Evolutionary conservation across 345 rosid species (phyloP).

Genomic region (Eucalyptus regnans): DNA sequence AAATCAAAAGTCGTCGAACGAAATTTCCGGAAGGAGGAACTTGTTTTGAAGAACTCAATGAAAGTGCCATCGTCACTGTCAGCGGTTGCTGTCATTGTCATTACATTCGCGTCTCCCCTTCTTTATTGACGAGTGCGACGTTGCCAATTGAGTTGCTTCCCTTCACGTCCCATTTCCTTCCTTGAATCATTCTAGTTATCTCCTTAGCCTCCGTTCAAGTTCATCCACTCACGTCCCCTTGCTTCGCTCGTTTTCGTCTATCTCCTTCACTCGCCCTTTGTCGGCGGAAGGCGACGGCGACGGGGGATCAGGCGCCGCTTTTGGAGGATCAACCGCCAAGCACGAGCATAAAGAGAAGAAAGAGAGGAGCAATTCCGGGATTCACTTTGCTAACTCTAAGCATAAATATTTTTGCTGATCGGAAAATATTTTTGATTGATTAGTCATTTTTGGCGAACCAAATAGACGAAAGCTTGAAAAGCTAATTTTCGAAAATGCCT

Average conservation of each 20-base stretch:
- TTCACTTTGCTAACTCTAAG: not conserved
- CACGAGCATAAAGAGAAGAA: no score
- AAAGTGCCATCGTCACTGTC: fast-evolving
- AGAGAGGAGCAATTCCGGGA: not conserved
- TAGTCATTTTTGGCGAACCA: not conserved
- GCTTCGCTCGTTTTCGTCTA: not conserved
- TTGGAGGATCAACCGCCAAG: no score
- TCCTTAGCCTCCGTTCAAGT: not conserved
- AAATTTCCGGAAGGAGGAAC: not conserved
- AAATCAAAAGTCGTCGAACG: not conserved
- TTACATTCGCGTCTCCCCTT: not conserved
- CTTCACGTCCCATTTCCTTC: not conserved
- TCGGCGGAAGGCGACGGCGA: no score
- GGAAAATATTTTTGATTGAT: not conserved
- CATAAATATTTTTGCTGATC: not conserved
- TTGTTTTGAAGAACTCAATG: not conserved
- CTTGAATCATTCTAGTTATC: not conserved
- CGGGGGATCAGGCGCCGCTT: no score
- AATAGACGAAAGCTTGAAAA: not conserved
- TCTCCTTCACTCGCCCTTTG: not conserved
- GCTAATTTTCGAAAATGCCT: not conserved
- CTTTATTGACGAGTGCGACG: not conserved
- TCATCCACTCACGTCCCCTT: not conserved
- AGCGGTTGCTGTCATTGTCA: no score
- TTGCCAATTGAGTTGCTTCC: not conserved